phyloP scores from a whole-genome alignment of 2,329 filamentous ascomycete genomes.

The Teratosphaeriaceae sp. region DNA sequence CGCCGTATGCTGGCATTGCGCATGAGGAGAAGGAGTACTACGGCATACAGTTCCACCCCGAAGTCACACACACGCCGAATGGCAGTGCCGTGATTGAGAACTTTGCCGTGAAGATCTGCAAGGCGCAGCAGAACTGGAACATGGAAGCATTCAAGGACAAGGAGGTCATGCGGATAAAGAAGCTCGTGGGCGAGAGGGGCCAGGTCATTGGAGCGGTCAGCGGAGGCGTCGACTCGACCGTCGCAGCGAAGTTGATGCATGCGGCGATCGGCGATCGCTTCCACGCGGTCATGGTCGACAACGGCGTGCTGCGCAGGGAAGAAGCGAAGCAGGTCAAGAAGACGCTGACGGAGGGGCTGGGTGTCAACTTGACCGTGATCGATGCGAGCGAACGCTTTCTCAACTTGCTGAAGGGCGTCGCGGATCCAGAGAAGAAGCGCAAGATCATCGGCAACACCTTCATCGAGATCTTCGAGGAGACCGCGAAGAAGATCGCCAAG shows the following conservation, averaged over 20 bases:
- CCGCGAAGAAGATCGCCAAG: slow-evolving; percentile 67
- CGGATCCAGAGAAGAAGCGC: slow-evolving; percentile 75
- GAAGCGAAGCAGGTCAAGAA: slow-evolving; percentile 78
- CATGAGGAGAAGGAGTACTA: slow-evolving; percentile 65
- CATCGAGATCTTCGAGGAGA: slow-evolving; percentile 76
- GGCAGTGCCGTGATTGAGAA: slow-evolving; percentile 70
- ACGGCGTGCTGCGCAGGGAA: slow-evolving; percentile 76
- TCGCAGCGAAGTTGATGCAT: slow-evolving; percentile 78
- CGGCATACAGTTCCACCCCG: slow-evolving; percentile 85
- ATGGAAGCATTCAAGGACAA: slow-evolving; percentile 79
- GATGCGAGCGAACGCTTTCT: slow-evolving; percentile 75
- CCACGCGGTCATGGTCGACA: slow-evolving; percentile 79
- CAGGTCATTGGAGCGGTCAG: slow-evolving; percentile 77
- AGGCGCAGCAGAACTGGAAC: slow-evolving; percentile 68
- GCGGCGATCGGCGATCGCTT: slow-evolving; percentile 82
- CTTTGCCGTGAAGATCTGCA: slow-evolving; percentile 78
- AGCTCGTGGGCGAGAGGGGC: slow-evolving; percentile 71
- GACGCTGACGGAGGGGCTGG: slow-evolving; percentile 69
- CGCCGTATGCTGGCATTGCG: slow-evolving; percentile 72
- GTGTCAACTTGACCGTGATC: slow-evolving; percentile 84
- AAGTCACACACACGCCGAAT: slow-evolving; percentile 66
- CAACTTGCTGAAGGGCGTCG: slow-evolving; percentile 65
- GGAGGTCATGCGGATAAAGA: slow-evolving; percentile 73
- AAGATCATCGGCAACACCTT: slow-evolving; percentile 83
- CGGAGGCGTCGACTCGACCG: slow-evolving; percentile 85